Base-by-base conservation (phyloP, 75 land plant genomes). In the Picea glauca region DNA sequence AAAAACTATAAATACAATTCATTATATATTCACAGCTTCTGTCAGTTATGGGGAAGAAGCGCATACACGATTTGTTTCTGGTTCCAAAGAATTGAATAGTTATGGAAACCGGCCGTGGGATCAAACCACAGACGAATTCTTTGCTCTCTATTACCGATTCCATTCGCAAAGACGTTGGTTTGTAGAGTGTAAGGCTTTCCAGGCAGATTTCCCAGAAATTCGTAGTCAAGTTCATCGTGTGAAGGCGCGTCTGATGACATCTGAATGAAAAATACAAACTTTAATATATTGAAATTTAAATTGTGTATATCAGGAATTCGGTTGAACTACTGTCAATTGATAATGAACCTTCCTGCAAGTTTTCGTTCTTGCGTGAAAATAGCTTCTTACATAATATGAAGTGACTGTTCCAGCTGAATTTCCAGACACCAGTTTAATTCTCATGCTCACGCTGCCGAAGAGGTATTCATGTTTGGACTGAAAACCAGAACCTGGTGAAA, bases 71-170 rank as follows among this genome's bases (percentile, higher is more conserved):
- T 33, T 30, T 77, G 78, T 1, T 77, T 30, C 23, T 77, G 33
- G 75, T 57, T 77, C 78, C 78, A 77, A 35, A 77, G 78, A 56
- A 77, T 58, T 11, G 65, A 58, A 35, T 77, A 77, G 61, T 62
- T 58, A 62, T 77, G 78, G 38, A 77, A 77, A 35, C 33, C 75
- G 20, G 43, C 62, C 21, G 78, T 14, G 15, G 78, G 78, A 77
- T 77, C 74, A 35, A 77, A 77, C 78, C 78, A 77, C 30, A 77
- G 78, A 2, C 35, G 68, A 20, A 77, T 77, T 5, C 73, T 32
- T 31, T 77, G 65, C 40, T 77, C 78, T 62, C 78, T 58, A 23
- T 58, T 40, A 9, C 60, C 78, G 18, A 58, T 54, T 65, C 78
- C 78, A 33, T 54, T 77, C 4, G 65, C 78, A 35, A 30, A 77